These are phyloP conservation scores for Diplodia intermedia DNA, from an alignment of 2,329 filamentous ascomycete genomes.

Conservation along the genomic window DNA sequence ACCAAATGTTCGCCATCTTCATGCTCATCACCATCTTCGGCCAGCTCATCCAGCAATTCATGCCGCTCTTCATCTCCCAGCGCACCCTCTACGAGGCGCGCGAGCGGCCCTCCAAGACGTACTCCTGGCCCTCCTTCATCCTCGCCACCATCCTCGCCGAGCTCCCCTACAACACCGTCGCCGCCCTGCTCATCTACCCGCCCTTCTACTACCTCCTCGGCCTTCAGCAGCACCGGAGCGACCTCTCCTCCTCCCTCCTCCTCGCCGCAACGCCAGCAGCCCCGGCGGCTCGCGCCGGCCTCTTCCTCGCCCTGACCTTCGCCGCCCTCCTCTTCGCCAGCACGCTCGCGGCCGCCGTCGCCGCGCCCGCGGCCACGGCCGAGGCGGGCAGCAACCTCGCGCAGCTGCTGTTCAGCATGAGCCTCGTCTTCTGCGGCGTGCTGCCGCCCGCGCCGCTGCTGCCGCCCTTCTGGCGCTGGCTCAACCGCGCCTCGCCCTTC, in stretches of 20 bases:
- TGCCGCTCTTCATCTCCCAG: conserved; percentile 86
- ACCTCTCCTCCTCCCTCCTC: no score
- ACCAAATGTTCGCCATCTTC: conserved; percentile 87
- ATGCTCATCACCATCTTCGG: conserved; percentile 82
- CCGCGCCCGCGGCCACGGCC: conserved; percentile 76
- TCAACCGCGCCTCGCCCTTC: conserved; percentile 83
- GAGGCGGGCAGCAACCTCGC: conserved; percentile 79
- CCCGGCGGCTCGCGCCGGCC: conserved; percentile 63
- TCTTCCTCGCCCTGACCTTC: conserved; percentile 80
- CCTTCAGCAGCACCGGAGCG: conserved; percentile 68
- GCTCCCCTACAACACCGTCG: conserved; percentile 81
- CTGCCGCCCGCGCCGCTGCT: conserved; percentile 68
- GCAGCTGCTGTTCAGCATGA: conserved; percentile 75
- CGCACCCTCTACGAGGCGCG: conserved; percentile 83
- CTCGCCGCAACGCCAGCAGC: no score
- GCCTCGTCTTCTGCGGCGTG: conserved; percentile 77
- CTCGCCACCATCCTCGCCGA: conserved; percentile 83
- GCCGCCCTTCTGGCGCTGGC: conserved; percentile 81
- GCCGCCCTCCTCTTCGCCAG: conserved; percentile 80
- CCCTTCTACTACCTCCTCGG: conserved; percentile 89
- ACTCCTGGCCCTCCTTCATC: conserved; percentile 87
- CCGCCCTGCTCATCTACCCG: conserved; percentile 77
- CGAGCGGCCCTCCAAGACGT: conserved; percentile 83
- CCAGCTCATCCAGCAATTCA: conserved; percentile 78
- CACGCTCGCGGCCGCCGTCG: conserved; percentile 80